Base-by-base conservation (phyloP, 306 rosid species). In the Dryas alaskensis region DNA sequence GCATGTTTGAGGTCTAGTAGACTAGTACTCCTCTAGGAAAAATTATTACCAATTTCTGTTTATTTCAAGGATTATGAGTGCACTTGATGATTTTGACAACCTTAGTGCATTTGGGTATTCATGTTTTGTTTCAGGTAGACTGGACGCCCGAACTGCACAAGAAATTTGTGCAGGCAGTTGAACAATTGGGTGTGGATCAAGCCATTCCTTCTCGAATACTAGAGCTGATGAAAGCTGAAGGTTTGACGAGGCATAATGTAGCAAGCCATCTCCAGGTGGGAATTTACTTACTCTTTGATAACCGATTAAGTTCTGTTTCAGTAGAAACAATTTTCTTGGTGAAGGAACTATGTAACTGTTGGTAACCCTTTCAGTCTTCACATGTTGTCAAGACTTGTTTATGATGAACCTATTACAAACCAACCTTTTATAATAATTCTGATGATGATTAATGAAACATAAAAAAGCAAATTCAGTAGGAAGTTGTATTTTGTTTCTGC, bases 221-320 rank as follows among this genome's bases (percentile, higher is more conserved):
- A 42, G 99, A 90, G 82, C 76, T 95, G 37, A 95, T 95, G 99
- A 90, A 92, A 78, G 88, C 91, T 68, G 93, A 90, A 52, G 96
- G 93, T 39, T 86, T 95, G 88, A 95, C 98, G 3, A 88, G 99
- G 89, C 98, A 95, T 81, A 95, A 95, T 60, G 93, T 95, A 43
- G 99, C 99, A 43, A 95, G 99, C 78, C 99, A 95, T 82, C 99
- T 95, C 69, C 99, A 95, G 99, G 99, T 92, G 67, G 48, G 81
- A 40, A 42, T 81, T 75, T 63, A 9, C 67, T 72, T 61, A 51
- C 53, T 77, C 62, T 52, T 55, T 43, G 22, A 42, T 43, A 22
- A 14, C 10, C 40, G 44, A 43, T 49, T 14, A 69, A 59, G 19
- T 43, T 53, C 8, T 9, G 47, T 52, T 69, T 52, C 60, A 0